Conservation (phyloP, 1,139 yeast species). For the Nakaseomyces bracarensis region DNA sequence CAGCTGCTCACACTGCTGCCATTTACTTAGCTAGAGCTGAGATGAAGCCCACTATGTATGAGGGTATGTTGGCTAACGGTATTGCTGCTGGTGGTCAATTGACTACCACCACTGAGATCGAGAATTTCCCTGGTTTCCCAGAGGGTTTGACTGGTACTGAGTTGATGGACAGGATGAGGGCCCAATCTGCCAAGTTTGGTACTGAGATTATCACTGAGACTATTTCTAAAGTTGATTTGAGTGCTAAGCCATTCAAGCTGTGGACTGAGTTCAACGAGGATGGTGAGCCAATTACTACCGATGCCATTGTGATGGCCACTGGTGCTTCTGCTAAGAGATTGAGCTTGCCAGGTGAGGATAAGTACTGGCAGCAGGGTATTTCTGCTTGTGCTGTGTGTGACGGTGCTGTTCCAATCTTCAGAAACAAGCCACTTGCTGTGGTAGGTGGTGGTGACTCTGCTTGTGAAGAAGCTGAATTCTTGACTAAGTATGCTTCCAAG, state of each 20-base stretch:
- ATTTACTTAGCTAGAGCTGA: slow-evolving; percentile 95
- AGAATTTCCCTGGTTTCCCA: slow-evolving; percentile 98
- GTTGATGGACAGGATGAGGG: slow-evolving; percentile 90
- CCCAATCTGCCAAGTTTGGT: slow-evolving; percentile 79
- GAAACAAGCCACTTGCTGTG: slow-evolving; percentile 95
- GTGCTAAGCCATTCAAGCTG: slow-evolving; percentile 82
- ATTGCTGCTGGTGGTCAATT: slow-evolving; percentile 98
- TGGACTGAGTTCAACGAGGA: slow-evolving; percentile 96
- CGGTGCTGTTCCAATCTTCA: slow-evolving; percentile 97
- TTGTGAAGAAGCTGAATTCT: slow-evolving; percentile 94
- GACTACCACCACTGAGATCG: slow-evolving; percentile 95
- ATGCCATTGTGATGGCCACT: slow-evolving; percentile 86
- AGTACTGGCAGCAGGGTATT: slow-evolving; percentile 98
- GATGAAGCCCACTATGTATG: slow-evolving; percentile 85
- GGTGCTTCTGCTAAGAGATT: slow-evolving; percentile 97
- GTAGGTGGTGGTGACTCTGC: slow-evolving; percentile 99
- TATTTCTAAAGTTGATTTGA: slow-evolving; percentile 79
- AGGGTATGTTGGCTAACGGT: slow-evolving; percentile 96
- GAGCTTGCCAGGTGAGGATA: slow-evolving; percentile 90
- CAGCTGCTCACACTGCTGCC: slow-evolving; percentile 99
- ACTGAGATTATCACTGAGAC: slow-evolving; percentile 93
- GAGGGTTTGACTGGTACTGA: slow-evolving; percentile 81
- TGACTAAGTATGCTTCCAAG: slow-evolving; percentile 95
- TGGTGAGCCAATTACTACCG: slow-evolving; percentile 81
- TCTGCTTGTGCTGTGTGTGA: slow-evolving; percentile 99